Base-by-base conservation (phyloP, 768 basidiomycete genomes). In the Hygrophorus pudorinus region DNA sequence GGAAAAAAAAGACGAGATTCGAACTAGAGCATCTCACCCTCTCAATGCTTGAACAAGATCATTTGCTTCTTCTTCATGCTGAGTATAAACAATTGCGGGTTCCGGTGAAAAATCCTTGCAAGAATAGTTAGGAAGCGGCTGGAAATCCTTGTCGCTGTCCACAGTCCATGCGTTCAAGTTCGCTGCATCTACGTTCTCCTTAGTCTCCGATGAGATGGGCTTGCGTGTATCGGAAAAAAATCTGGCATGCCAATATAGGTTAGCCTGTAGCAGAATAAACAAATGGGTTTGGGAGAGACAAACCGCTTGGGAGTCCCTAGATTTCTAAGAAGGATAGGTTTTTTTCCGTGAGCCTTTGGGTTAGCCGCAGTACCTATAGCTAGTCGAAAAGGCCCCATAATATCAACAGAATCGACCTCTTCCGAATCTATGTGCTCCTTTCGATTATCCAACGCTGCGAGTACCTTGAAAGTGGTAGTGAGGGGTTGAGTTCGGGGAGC, bases 71-170 rank as follows among this genome's bases (percentile, higher is more conserved):
- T 55, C 55, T 32, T 56, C 60, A 33, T 60, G 53, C 2, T 47
- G 51, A 1, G 56, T 63, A 33, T 58, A 63, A 11, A 63, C 59
- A 14, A 61, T 36, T 14, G 44, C 51, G 0, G 59, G 41, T 8
- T 47, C 54, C 1, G 60, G 58, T 6, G 54, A 33, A 34, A 59
- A 62, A 31, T 59, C 58, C 38, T 51, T 56, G 49, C 61, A 64
- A 2, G 61, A 59, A 33, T 64, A 65, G 2, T 45, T 24, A 9
- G 57, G 59, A 48, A 30, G 46, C 38, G 30, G 42, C 31, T 34
- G 12, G 35, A 5, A 32, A 14, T 34, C 17, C 16, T 20, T 9
- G n/a, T 24, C 24, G 9, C 40, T 27, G 16, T n/a, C 7, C 24
- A 14, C 14, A 20, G n/a, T n/a, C 13, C 10, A 14, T 33, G 24